These are phyloP conservation scores for Chaetomiaceae sp. DNA, from an alignment of 2,329 filamentous ascomycete species.

Conservation along the genomic window DNA sequence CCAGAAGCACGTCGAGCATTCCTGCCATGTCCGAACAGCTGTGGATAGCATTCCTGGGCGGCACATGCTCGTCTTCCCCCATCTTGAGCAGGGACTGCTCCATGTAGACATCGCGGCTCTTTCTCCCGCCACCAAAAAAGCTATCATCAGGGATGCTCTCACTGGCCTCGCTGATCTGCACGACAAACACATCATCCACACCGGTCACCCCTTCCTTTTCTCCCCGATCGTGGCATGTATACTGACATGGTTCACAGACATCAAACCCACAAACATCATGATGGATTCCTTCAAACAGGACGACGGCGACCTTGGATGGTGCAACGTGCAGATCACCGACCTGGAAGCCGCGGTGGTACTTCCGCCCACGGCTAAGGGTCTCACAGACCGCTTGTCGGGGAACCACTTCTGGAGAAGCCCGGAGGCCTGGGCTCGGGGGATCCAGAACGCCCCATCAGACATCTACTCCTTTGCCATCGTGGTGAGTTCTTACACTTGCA, in stretches of 20 bases:
- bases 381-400: slow-evolving; percentile 15
- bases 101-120: slow-evolving; percentile 16
- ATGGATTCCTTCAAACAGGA: slow-evolving; percentile 14
- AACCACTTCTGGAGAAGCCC: slow-evolving; percentile 18
- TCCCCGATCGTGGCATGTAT: not conserved
- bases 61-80: slow-evolving; percentile 15
- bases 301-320: slow-evolving; percentile 10
- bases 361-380: slow-evolving; percentile 15
- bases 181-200: slow-evolving; percentile 17
- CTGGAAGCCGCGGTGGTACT: slow-evolving; percentile 15
- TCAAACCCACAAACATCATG: slow-evolving; percentile 19
- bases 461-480: slow-evolving; percentile 17
- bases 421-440: slow-evolving; percentile 15
- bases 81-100: slow-evolving; percentile 16
- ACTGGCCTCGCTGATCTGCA: slow-evolving; percentile 13
- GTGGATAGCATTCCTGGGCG: slow-evolving; percentile 17
- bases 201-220: slow-evolving; percentile 8
- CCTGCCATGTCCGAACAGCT: slow-evolving; percentile 15
- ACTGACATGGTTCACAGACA: slow-evolving; percentile 14
- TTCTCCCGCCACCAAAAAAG: slow-evolving; percentile 13
- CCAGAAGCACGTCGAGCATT: slow-evolving; percentile 17
- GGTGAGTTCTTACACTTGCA: slow-evolving; percentile 9
- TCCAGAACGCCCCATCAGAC: slow-evolving; percentile 16
- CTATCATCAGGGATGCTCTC: slow-evolving; percentile 14
- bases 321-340: slow-evolving; percentile 18